Base-by-base conservation (phyloP, 495 filamentous ascomycete species). In the Bacidia gigantensis region DNA sequence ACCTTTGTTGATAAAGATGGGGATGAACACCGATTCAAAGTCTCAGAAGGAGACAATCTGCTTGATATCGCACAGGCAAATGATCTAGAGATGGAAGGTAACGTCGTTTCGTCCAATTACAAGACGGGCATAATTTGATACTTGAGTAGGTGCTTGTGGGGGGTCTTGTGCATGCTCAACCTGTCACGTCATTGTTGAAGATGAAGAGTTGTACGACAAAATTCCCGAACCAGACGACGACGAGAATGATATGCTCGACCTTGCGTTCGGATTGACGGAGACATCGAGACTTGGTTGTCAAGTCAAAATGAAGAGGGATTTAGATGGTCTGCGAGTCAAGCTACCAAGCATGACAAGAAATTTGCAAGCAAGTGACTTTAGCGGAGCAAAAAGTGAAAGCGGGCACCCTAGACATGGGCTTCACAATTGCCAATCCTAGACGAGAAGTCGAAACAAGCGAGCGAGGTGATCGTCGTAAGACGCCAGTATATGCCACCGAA, bases 241-340 rank as follows among this genome's bases (percentile, higher is more conserved):
- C 64, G 92, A 98, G 76, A 97, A 97, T 65, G 92, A 98, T 68
- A 98, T 98, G 92, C 71, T 98, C 59, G 92, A 98, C 65, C 65
- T 97, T 54, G 92, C 92, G 0, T 98, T 98, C 65, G 92, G 92
- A 0, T 62, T 97, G 59, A 96, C 89, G 5, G 92, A 98, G 71
- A 98, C 93, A 44, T 94, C 87, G 42, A 77, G 92, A n/a, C 67
- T 98, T 44, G 92, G 92, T 5, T 98, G 92, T 67, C 92, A 98
- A 72, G 84, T 97, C 25, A 65, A 80, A 59, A 96, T 98, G 90
- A 82, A 64, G 20, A 87, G 86, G 66, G 86, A 90, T 56, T 69
- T 97, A 50, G 86, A 97, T 62, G 92, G 92, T 0, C 44, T 98
- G 58, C 72, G 77, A 51, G 88, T 98, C 21, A 82, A 77, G 60